phyloP scores from a whole-genome alignment of 106 monocot genomes.

The Allium fistulosum region DNA sequence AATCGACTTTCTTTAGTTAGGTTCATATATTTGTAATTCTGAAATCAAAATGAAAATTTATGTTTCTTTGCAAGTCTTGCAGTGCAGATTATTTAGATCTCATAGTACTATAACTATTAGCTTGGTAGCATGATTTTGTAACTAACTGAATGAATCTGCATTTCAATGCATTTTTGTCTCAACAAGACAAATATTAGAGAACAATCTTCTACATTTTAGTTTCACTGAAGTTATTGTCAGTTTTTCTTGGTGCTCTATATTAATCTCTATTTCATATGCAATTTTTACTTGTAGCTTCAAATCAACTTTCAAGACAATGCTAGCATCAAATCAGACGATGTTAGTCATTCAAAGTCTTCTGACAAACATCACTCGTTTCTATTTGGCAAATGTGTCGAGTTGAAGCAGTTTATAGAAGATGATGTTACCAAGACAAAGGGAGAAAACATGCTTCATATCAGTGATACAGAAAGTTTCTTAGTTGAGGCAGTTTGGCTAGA shows the following conservation, averaged over 20 bases:
- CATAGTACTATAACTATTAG: no score
- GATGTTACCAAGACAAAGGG: neutral
- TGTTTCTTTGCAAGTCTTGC: no score
- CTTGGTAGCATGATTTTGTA: neutral
- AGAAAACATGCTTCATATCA: neutral
- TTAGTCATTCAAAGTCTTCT: neutral
- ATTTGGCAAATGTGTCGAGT: no score
- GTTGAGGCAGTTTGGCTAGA: conserved; percentile 15
- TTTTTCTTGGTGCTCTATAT: neutral
- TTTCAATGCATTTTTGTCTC: neutral
- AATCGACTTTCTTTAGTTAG: no score
- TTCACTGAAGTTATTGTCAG: neutral
- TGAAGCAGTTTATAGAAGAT: neutral
- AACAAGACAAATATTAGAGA: neutral
- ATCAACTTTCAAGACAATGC: neutral
- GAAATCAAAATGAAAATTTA: no score
- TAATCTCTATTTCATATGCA: neutral
- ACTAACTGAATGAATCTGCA: neutral
- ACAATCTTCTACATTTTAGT: neutral
- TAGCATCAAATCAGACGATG: neutral
- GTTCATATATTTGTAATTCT: no score
- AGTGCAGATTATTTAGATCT: no score
- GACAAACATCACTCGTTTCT: neutral
- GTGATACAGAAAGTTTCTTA: conserved; percentile 1
- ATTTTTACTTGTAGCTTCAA: neutral